These are phyloP conservation scores for Phaffia rhodozyma DNA, from an alignment of 1,284 basidiomycete species.

Conservation along the genomic window DNA sequence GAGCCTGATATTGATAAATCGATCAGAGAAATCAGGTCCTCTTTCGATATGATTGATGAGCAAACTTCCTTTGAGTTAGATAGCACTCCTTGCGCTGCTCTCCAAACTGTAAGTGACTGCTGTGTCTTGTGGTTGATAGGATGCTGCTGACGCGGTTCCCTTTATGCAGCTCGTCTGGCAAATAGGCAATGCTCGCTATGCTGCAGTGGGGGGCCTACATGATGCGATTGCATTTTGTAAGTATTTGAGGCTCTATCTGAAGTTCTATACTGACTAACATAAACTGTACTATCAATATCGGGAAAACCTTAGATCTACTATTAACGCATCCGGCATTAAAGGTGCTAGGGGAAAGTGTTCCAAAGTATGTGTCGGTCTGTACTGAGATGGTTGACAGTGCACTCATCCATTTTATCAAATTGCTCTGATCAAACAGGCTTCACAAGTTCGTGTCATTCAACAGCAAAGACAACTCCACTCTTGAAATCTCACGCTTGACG, in stretches of 20 bases:
- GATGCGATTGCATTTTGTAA: constrained; percentile 13
- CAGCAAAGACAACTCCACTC: background rate
- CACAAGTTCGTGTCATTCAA: background rate
- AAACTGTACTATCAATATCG: no score
- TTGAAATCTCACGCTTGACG: background rate
- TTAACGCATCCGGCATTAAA: background rate
- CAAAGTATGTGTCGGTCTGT: background rate
- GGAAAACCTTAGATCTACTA: constrained; percentile 5
- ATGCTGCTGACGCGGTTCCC: background rate
- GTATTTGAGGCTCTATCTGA: background rate
- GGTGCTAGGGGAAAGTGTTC: background rate
- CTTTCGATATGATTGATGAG: background rate
- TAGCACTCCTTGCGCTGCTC: background rate
- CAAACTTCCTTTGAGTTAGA: background rate
- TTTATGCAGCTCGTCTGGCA: constrained; percentile 9
- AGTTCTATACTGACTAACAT: no score
- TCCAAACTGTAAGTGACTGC: background rate
- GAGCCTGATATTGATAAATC: background rate
- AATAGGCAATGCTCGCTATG: constrained; percentile 6
- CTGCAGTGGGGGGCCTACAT: background rate
- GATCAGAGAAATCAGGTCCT: constrained; percentile 7
- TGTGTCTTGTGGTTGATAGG: background rate
- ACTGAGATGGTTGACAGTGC: background rate
- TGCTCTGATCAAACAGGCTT: background rate
- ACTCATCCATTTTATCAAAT: background rate